Evolutionary conservation across 2,329 filamentous ascomycete species (phyloP), one percentile per base, ranked within the genome.

Genomic region (Alternaria panax): DNA sequence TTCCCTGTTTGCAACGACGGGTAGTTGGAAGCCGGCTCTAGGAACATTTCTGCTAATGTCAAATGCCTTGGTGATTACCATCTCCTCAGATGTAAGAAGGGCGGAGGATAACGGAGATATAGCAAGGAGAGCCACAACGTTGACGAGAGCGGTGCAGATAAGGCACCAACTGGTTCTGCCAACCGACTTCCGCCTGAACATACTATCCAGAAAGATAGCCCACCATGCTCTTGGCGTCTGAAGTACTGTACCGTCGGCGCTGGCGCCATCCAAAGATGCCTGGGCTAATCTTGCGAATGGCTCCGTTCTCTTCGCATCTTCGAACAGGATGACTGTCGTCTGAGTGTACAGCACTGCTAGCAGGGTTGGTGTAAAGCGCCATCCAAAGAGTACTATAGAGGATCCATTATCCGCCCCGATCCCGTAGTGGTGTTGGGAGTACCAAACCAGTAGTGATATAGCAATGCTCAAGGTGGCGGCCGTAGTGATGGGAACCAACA

Each of bases 371-470:
- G 61, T 63, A 43, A 71, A 72, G 12, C 67, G 63, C 69, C 67
- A 71, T 11, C 63, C 68, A 28, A 68, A 68, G 4, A 69, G 51
- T 1, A 80, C 71, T 2, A 57, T 48, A 8, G 66, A 66, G 4
- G 68, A 68, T 57, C 81, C 82, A 22, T 77, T 73, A 18, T 69
- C 58, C 5, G 32, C 40, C n/a, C 63, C 60, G 6, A 70, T 45
- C 9, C 66, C 68, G 36, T 58, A 41, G 20, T 69, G 43, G 2
- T 27, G 20, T 24, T 57, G 18, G 16, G 68, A 30, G 8, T 30
- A 30, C 28, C 28, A 30, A 30, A 30, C 9, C 28, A 30, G 28
- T 9, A 30, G 28, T 30, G 28, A 11, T 30, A 30, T 30, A 30
- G 28, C 28, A 11, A 30, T 30, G 28, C 28, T 11, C 9, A 30